A percentile compares a stretch with the other conserved stretches of the same genome.
These are phyloP conservation scores for Sarcocystis neurona DNA, from an alignment of 169 alveolate genomes.

Conservation along the genomic window DNA sequence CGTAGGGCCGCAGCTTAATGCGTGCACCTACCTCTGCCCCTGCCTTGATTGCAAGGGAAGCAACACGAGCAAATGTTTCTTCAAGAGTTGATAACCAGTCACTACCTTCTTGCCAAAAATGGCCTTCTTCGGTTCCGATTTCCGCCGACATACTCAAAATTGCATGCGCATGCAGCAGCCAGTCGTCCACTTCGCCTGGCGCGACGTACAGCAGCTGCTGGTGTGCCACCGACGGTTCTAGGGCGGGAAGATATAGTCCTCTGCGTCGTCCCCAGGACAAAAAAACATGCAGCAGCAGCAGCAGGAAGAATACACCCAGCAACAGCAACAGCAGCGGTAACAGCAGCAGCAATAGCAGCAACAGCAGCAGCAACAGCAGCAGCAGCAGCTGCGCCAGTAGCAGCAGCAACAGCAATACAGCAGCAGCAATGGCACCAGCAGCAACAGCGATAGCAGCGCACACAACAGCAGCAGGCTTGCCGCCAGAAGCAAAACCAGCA, in stretches of 20 bases:
- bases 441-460: no score
- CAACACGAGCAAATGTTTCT: not conserved
- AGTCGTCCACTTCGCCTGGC: slow-evolving; percentile 80
- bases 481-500: no score
- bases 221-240: not conserved
- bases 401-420: not conserved
- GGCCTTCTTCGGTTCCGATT: slow-evolving; percentile 73
- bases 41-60: not conserved
- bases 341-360: slow-evolving; percentile 15
- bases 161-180: slow-evolving; percentile 76
- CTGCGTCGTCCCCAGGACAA: not conserved
- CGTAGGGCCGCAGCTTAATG: not conserved
- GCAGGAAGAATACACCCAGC: no score
- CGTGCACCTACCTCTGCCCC: not conserved
- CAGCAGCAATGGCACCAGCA: slow-evolving; percentile 4
- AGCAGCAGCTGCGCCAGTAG: not conserved
- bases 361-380: slow-evolving; percentile 15
- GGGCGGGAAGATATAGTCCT: not conserved
- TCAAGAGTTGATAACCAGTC: not conserved
- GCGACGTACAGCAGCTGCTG: not conserved
- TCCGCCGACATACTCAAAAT: slow-evolving; percentile 82
- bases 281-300: no score
- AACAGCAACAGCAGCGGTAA: slow-evolving; percentile 37
- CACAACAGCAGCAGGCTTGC: no score
- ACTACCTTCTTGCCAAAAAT: slow-evolving; percentile 44